A percentile compares a stretch with the other conserved stretches of the same genome.
phyloP scores from a whole-genome alignment of 2,329 filamentous ascomycete species.

The Atkinsonella hypoxylon region DNA sequence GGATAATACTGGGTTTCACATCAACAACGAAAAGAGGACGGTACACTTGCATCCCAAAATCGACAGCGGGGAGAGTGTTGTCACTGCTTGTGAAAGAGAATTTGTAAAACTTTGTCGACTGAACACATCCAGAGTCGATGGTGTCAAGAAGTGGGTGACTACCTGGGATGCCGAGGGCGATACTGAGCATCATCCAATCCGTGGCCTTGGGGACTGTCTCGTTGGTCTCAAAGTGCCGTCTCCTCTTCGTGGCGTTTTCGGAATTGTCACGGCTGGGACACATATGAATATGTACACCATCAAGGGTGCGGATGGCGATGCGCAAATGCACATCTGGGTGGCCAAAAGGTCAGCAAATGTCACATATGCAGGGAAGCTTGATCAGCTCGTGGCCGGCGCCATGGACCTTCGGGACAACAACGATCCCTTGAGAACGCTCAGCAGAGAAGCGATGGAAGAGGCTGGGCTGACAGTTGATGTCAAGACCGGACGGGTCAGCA shows the following conservation, averaged over 20 bases:
- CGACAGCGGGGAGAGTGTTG: not conserved
- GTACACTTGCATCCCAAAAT: slow-evolving; percentile 12
- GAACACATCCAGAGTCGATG: slow-evolving; percentile 15
- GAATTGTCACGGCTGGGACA: slow-evolving; percentile 23
- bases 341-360: slow-evolving; percentile 17
- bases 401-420: slow-evolving; percentile 19
- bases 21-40: slow-evolving; percentile 8
- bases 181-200: slow-evolving; percentile 17
- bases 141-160: slow-evolving; percentile 16
- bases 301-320: slow-evolving; percentile 11
- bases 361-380: slow-evolving; percentile 23
- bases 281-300: slow-evolving; percentile 25
- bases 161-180: slow-evolving; percentile 6
- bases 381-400: slow-evolving; percentile 25
- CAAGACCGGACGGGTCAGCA: slow-evolving; percentile 11
- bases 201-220: slow-evolving; percentile 11
- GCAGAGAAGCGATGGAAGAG: slow-evolving; percentile 23
- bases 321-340: slow-evolving; percentile 21
- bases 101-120: slow-evolving; percentile 14
- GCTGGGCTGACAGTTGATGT: slow-evolving; percentile 18
- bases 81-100: slow-evolving; percentile 1
- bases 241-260: slow-evolving; percentile 22
- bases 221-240: slow-evolving; percentile 19
- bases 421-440: slow-evolving; percentile 16
- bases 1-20: slow-evolving; percentile 10